Evolutionary conservation across 345 rosid species (phyloP), one percentile per base, ranked within the genome.

Genomic region (Excoecaria cochinchinensis): DNA sequence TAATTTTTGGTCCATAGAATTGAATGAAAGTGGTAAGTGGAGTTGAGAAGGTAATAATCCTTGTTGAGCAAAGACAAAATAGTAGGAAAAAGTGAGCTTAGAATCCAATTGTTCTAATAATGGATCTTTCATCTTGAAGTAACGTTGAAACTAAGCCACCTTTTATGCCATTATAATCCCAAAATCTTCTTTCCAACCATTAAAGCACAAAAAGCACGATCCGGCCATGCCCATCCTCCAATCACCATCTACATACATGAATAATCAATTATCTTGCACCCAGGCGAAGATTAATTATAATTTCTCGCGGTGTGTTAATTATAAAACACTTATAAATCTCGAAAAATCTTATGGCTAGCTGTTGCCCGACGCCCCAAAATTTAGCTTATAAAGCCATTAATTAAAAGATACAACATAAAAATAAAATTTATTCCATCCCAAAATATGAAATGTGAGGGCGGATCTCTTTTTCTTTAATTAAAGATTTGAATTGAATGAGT

Each of bases 101-200:
- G 25, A 15, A 59, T 76, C 51, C 12, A 5, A 48, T 38, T 48
- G 38, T 55, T 13, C 61, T 56, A 22, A 47, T 60, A 58, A 39
- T 67, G 38, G 24, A 42, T 39, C 56, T 79, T 76, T 79, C 63
- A 53, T 55, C n/a, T 74, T 65, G 67, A 79, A 79, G 82, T 62
- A 75, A 72, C 85, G 82, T 82, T 21, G 80, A 77, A 72, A 67
- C 72, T 62, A 82, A 77, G 78, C 73, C 70, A 79, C 53, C 74
- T 70, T 17, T 52, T 51, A 51, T 51, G 65, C 73, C 75, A 55
- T 53, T 63, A 42, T 70, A 50, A 38, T 46, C 56, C 40, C 25
- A 24, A 73, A 73, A 31, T 24, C 31, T 16, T 71, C 67, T 53
- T 57, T 50, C 38, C 21, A 36, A 51, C 63, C 31, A 68, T 10